Evolutionary conservation across 306 rosid genomes (phyloP).

Genomic region (Ceratonia siliqua): DNA sequence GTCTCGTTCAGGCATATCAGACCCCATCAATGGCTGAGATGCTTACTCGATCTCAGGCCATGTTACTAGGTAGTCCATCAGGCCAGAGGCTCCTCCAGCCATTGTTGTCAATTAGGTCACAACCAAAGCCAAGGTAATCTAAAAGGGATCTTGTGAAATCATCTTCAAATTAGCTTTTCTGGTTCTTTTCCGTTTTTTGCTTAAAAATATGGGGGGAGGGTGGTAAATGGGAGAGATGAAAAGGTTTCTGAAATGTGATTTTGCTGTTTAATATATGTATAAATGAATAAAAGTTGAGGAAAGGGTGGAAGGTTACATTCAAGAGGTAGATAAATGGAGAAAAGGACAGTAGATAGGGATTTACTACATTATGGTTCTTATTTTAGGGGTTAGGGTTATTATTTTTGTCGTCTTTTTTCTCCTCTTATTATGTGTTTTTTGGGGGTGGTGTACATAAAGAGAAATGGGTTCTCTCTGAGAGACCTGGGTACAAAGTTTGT

Average conservation of each 20-base stretch:
- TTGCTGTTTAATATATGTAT: constrained; percentile 45
- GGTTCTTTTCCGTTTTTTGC: constrained; percentile 22
- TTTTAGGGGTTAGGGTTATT: not conserved
- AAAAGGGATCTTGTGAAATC: not conserved
- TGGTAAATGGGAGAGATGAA: constrained; percentile 24
- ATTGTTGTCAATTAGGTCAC: constrained; percentile 38
- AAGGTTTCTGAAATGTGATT: constrained; percentile 40
- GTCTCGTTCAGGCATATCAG: constrained; percentile 63
- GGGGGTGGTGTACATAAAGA: constrained; percentile 60
- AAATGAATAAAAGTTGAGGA: constrained; percentile 51
- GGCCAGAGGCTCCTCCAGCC: constrained; percentile 61
- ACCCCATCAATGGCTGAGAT: constrained; percentile 73
- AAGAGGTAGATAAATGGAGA: not conserved
- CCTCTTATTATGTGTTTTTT: constrained; percentile 4
- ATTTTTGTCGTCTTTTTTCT: not conserved
- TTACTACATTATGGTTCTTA: constrained; percentile 26
- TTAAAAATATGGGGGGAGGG: constrained; percentile 29
- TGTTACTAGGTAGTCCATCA: constrained; percentile 54
- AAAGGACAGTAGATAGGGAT: constrained; percentile 36
- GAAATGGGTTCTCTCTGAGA: constrained; percentile 33
- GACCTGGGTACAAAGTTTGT: constrained; percentile 41
- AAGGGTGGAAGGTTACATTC: constrained; percentile 34
- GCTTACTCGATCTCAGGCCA: constrained; percentile 70
- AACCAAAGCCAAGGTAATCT: constrained; percentile 54
- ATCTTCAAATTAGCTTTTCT: constrained; percentile 22